These are phyloP conservation scores for Hortiboletus flavorubellus DNA, from an alignment of 768 basidiomycete genomes.

Conservation along the genomic window DNA sequence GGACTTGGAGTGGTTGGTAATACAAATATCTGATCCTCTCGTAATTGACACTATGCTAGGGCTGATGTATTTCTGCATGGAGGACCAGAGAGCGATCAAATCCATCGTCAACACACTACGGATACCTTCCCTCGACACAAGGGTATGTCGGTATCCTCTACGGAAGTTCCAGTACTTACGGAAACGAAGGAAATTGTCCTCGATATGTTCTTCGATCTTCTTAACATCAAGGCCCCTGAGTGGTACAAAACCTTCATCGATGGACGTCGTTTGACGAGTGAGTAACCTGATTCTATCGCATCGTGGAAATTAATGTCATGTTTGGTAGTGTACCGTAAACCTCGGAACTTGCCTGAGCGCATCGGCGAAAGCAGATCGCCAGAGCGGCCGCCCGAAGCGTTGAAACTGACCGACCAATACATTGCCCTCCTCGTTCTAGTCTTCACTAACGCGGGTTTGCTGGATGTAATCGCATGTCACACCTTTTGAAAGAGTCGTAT, in stretches of 20 bases:
- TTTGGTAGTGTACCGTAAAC: constrained; percentile 63
- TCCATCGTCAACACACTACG: constrained; percentile 81
- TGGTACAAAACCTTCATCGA: constrained; percentile 94
- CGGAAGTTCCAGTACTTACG: constrained; percentile 8
- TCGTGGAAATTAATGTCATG: background rate
- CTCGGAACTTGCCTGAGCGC: constrained; percentile 36
- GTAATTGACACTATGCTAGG: constrained; percentile 45
- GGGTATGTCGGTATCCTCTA: constrained; percentile 44
- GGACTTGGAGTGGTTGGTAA: constrained; percentile 88
- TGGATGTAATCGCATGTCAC: constrained; percentile 59
- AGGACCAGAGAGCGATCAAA: constrained; percentile 81
- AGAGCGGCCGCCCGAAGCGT: constrained; percentile 51
- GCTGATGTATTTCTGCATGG: constrained; percentile 90
- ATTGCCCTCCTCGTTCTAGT: constrained; percentile 81
- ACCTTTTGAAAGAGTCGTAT: background rate
- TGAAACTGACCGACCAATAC: constrained; percentile 92
- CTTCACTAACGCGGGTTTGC: constrained; percentile 80
- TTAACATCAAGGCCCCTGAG: constrained; percentile 88
- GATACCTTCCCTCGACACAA: constrained; percentile 82
- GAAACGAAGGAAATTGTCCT: constrained; percentile 79
- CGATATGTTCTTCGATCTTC: constrained; percentile 90
- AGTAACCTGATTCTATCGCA: constrained; percentile 21
- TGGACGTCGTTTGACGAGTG: constrained; percentile 84
- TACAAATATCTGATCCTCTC: background rate
- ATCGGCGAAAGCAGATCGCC: constrained; percentile 35